Base-by-base conservation (phyloP, 768 basidiomycete genomes). In the Lactifluus pinguis region DNA sequence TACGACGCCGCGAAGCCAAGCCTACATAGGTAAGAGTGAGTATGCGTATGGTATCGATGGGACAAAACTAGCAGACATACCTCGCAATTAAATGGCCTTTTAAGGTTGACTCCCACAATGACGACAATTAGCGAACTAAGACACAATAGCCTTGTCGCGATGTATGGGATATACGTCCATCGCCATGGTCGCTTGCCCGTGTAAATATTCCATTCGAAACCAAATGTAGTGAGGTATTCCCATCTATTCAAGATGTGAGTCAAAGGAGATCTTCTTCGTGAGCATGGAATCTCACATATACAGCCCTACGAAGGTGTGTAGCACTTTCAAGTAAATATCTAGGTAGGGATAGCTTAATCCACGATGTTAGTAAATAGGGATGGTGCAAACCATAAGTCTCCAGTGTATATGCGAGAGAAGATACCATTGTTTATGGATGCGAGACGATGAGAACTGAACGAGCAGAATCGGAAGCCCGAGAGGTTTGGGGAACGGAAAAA, bases 131-230 rank as follows among this genome's bases (percentile, higher is more conserved):
- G 13, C n/a, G 29, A 25, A 2, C 13, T 1, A 3, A 61, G 38
- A 4, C 54, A 39, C 3, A 61, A 19, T 1, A 29, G 0, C 47
- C 60, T 25, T 25, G 54, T 30, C 13, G 42, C 14, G 48, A 56
- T 6, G 49, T 61, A 61, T 3, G 36, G 17, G 19, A 54, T 48
- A n/a, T 56, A 49, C 7, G 60, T 56, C 60, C 60, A 61, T 39
- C 60, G 49, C 54, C 54, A 56, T n/a, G n/a, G 54, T 14, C 60
- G 54, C 29, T 30, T n/a, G 15, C 60, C 39, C 13, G 60, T 61
- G 60, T 36, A 56, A 11, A 61, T 21, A 32, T 51, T 39, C 54
- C 47, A 50, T 14, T 55, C 54, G n/a, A 61, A 61, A 14, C 9
- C 30, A 10, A 61, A 29, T 0, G 54, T 50, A n/a, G 30, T 61